Evolutionary conservation across 805 yeast genomes (phyloP).

Genomic region (Candida saitoana): DNA sequence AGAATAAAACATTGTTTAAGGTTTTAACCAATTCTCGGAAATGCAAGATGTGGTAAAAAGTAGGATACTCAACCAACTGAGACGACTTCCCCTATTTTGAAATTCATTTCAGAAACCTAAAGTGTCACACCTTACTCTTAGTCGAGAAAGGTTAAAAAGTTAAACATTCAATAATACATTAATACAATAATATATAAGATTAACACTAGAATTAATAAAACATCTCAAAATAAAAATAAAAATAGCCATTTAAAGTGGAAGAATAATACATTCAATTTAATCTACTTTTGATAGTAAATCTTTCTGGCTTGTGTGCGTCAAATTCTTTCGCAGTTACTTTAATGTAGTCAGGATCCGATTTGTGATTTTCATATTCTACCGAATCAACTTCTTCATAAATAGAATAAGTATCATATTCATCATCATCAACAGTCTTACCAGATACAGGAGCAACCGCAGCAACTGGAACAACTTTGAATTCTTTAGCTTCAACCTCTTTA

Average conservation of each 20-base stretch:
- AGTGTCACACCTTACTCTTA: no score
- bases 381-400: constrained; percentile 49
- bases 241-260: background rate
- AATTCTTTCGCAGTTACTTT: constrained; percentile 28
- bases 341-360: constrained; percentile 47
- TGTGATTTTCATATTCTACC: constrained; percentile 42
- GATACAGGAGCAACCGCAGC: constrained; percentile 2
- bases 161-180: no score
- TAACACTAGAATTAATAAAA: background rate
- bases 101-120: background rate
- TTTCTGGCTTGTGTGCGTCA: constrained; percentile 16
- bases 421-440: constrained; percentile 5
- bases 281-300: background rate
- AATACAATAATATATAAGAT: no score
- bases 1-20: no score
- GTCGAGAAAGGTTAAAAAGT: no score
- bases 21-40: no score
- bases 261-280: background rate
- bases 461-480: constrained; percentile 1
- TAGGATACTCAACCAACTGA: no score
- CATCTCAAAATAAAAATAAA: background rate
- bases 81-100: background rate
- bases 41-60: background rate
- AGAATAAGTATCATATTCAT: constrained; percentile 18
- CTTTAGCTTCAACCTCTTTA: background rate